Conservation (phyloP, 441 rosid genomes). For the Erodium trifolium region DNA sequence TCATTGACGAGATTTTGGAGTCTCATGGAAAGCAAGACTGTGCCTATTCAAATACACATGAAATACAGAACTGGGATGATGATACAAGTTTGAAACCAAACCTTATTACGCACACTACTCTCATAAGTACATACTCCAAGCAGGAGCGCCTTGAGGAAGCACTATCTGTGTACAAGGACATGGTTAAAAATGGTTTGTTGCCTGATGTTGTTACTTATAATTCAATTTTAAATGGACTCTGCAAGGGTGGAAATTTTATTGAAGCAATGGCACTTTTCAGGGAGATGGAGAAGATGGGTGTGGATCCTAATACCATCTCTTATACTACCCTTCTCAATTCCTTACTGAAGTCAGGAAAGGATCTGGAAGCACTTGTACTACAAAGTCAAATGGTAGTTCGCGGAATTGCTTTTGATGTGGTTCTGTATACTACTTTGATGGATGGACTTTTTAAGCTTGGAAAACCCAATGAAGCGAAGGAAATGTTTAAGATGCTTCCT, state of each 20-base stretch:
- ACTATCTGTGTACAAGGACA: constrained; percentile 42
- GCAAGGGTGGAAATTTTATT: constrained; percentile 48
- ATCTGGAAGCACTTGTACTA: constrained; percentile 52
- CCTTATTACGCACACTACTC: constrained; percentile 60
- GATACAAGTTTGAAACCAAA: constrained; percentile 32
- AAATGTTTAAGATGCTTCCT: constrained; percentile 38
- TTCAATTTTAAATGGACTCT: constrained; percentile 62
- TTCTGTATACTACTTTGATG: constrained; percentile 62
- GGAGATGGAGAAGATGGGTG: constrained; percentile 65
- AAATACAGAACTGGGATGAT: constrained; percentile 14
- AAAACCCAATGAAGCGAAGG: constrained; percentile 51
- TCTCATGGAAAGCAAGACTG: constrained; percentile 18
- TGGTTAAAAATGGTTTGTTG: constrained; percentile 47
- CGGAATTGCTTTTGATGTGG: constrained; percentile 67
- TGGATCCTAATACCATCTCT: constrained; percentile 60
- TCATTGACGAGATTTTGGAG: constrained; percentile 43
- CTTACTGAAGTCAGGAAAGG: constrained; percentile 48
- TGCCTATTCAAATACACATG: constrained; percentile 6
- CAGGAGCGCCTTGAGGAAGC: constrained; percentile 57
- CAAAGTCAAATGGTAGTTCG: constrained; percentile 71
- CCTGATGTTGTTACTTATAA: constrained; percentile 75
- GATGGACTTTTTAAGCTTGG: constrained; percentile 77
- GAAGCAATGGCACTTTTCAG: constrained; percentile 54
- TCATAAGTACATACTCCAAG: constrained; percentile 51
- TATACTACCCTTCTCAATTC: constrained; percentile 64